Evolutionary conservation across 805 yeast genomes (phyloP), one percentile per base, ranked within the genome.

Genomic region (Saturnispora serradocipensis): DNA sequence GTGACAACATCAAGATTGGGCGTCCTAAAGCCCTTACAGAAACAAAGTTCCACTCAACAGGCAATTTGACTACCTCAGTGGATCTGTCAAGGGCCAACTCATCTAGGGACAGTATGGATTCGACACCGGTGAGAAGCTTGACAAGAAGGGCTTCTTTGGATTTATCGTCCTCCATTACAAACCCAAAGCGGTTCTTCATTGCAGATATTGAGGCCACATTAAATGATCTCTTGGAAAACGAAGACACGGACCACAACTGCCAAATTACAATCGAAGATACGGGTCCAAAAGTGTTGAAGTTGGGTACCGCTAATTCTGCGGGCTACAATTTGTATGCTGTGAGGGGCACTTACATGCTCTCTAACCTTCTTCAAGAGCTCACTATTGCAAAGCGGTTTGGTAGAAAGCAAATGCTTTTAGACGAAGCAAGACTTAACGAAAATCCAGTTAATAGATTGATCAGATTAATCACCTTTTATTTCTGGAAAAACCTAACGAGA

Each of bases 301-400:
- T 87, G 13, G 93, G 93, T 8, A 88, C 97, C 2, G 88, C 83
- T 36, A 86, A 86, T 62, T 88, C 96, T 3, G 80, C 82, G 60
- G 97, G 97, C 1, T 87, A 69, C 68, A 82, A 79, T 38, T 82
- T 78, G 58, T 77, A 77, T 50, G 86, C 83, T 54, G 75, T 89
- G 51, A 71, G 95, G 53, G 97, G 97, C 3, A 89, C 96, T 0
- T 89, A 89, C 62, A 86, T 86, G 90, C 69, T 89, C 46, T 83
- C 93, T 0, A 90, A 90, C 66, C 68, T 90, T 39, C 72, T 89
- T 51, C 97, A 89, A 69, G 97, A 89, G 67, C 72, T 89, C 57
- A 88, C 96, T 0, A 81, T 88, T 54, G 97, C 97, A 13, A 80
- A 86, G 62, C 72, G 85, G 52, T 78, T 82, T 64, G 96, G 96